These are phyloP conservation scores for Bipolaris bicolor DNA, from an alignment of 2,329 filamentous ascomycete genomes.

Conservation along the genomic window DNA sequence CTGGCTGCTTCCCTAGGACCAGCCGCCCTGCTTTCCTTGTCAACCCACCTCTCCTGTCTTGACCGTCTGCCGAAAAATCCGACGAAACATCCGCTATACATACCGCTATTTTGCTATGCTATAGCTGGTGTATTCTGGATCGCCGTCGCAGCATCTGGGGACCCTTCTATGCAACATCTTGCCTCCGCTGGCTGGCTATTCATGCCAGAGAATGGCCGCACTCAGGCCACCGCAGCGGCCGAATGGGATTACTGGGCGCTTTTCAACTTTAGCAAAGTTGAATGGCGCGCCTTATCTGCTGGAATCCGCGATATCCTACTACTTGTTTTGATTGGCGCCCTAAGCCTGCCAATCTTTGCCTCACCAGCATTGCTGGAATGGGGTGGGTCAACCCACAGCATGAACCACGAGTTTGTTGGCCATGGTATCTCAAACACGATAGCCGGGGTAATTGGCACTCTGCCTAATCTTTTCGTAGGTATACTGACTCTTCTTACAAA, in stretches of 20 bases:
- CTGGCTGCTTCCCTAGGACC: not conserved
- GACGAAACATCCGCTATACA: not conserved
- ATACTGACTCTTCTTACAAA: not conserved
- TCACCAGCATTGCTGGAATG: not conserved
- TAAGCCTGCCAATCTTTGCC: not conserved
- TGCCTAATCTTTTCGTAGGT: not conserved
- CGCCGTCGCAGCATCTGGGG: not conserved
- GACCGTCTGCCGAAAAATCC: not conserved
- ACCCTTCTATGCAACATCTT: not conserved
- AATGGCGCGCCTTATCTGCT: not conserved
- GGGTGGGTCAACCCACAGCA: not conserved
- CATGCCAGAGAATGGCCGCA: not conserved
- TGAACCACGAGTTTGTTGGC: not conserved
- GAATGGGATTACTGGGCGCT: not conserved
- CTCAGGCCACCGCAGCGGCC: not conserved
- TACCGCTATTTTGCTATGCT: not conserved
- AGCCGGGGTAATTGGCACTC: not conserved
- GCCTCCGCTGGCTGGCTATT: not conserved
- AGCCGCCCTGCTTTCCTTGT: not conserved
- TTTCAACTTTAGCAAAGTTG: not conserved
- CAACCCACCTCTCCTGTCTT: not conserved
- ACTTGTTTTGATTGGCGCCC: not conserved
- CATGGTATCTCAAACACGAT: not conserved
- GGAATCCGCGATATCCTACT: not conserved
- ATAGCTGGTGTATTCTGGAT: not conserved